Evolutionary conservation across 768 basidiomycete genomes (phyloP), one percentile per base, ranked within the genome.

Genomic region (Paxillus ammoniavirescens): DNA sequence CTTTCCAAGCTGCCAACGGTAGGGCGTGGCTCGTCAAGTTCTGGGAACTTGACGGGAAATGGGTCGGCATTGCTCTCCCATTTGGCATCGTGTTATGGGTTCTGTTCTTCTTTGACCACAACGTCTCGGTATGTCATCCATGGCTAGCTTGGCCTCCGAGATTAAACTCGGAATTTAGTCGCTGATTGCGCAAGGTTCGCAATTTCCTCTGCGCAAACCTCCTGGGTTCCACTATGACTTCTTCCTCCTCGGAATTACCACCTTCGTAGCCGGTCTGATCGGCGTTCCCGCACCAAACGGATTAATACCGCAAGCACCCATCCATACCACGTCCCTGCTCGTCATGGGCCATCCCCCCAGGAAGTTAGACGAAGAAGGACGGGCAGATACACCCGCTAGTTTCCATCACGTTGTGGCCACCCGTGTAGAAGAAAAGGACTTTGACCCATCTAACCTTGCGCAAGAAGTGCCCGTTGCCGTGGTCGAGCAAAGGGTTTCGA

Each of bases 21-120:
- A 75, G 94, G 52, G 71, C 77, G 8, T 98, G 93, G 95, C 73
- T 97, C 0, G 90, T 97, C 10, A 79, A 67, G 30, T 97, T 96
- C 64, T 97, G 93, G 95, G 72, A 93, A 56, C 75, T 97, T 3
- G 86, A 89, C 17, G 85, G 80, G 0, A 91, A 91, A 71, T 97
- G 92, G 89, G 86, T 95, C 3, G 91, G 86, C 10, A 85, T 92
- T 28, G 91, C 93, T 0, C 75, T 94, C 41, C 94, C 93, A 0
- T 97, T 97, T 62, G 95, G 94, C 2, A 69, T 94, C 40, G 75
- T 93, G 18, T 75, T 98, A 5, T 97, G 91, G 83, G 81, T 96
- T 21, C 73, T 97, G 42, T 96, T 98, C 73, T 94, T 94, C 76
- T 97, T 97, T 60, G 93, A 98, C 58, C 91, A 94, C 59, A 95